Conservation (phyloP, 1,284 basidiomycete genomes). For the Ganoderma meredithae region DNA sequence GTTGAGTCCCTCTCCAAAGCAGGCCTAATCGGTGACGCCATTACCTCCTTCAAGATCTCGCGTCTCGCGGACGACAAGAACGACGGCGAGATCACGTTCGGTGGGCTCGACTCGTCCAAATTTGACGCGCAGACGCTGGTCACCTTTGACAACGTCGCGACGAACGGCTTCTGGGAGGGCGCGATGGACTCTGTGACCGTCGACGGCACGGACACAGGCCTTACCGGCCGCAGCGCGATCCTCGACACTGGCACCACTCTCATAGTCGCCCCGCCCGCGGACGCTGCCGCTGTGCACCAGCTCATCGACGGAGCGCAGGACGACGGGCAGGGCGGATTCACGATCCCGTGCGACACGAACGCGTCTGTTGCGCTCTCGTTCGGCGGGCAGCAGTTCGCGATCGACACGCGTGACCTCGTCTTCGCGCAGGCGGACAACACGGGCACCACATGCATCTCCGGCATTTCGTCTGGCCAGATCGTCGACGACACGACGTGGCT, state of each 20-base stretch:
- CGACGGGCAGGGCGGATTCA: slow-evolving; percentile 74
- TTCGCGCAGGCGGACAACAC: slow-evolving; percentile 75
- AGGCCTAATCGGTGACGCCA: slow-evolving; percentile 69
- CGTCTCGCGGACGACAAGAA: slow-evolving; percentile 77
- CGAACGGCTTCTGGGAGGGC: slow-evolving; percentile 82
- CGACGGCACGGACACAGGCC: slow-evolving; percentile 59
- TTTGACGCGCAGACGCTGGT: slow-evolving; percentile 64
- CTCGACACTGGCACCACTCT: slow-evolving; percentile 84
- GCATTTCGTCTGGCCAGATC: slow-evolving; percentile 73
- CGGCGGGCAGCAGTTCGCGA: slow-evolving; percentile 66
- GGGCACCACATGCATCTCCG: slow-evolving; percentile 74
- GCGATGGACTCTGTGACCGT: slow-evolving; percentile 65
- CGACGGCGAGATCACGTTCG: slow-evolving; percentile 85
- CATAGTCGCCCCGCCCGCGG: slow-evolving; percentile 62
- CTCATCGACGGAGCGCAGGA: slow-evolving; percentile 69
- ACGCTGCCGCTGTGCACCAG: slow-evolving; percentile 65
- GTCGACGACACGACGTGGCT: slow-evolving; percentile 78
- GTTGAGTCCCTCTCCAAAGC: slow-evolving; percentile 74
- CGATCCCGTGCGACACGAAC: slow-evolving; percentile 79
- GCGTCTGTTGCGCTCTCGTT: slow-evolving; percentile 74
- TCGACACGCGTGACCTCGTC: slow-evolving; percentile 74
- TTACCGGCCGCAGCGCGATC: slow-evolving; percentile 72
- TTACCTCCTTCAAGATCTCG: slow-evolving; percentile 85
- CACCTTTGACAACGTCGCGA: slow-evolving; percentile 66
- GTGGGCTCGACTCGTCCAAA: slow-evolving; percentile 77